Percentiles rank a stretch among this genome's conserved stretches.
phyloP scores from a whole-genome alignment of 352 stramenopile genomes.

The Bremia lactucae region DNA sequence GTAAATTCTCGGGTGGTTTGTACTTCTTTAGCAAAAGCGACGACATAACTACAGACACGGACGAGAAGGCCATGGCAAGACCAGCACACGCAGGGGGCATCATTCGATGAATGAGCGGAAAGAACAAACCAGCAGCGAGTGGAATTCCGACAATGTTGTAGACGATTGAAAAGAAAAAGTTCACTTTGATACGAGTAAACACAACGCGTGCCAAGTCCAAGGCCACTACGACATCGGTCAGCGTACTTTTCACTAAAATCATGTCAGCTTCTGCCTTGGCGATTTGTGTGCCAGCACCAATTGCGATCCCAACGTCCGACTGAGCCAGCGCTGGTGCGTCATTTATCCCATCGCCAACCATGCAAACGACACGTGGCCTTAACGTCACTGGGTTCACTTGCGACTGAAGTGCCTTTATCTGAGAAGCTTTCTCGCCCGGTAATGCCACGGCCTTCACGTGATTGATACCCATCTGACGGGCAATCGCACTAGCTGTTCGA shows the following conservation, averaged over 20 bases:
- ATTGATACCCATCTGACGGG: slow-evolving; percentile 82
- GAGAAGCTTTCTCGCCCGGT: slow-evolving; percentile 90
- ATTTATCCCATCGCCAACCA: slow-evolving; percentile 93
- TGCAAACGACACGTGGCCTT: slow-evolving; percentile 79
- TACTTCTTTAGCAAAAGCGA: slow-evolving; percentile 82
- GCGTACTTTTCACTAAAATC: slow-evolving; percentile 80
- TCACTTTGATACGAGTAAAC: slow-evolving; percentile 76
- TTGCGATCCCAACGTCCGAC: slow-evolving; percentile 88
- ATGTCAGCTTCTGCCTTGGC: slow-evolving; percentile 82
- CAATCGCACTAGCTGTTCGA: slow-evolving; percentile 84
- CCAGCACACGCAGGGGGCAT: slow-evolving; percentile 80
- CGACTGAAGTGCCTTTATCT: slow-evolving; percentile 79
- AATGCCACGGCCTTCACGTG: slow-evolving; percentile 82
- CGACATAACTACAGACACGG: slow-evolving; percentile 77
- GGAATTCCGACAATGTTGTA: slow-evolving; percentile 84
- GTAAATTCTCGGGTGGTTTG: slow-evolving; percentile 30
- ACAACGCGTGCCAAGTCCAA: slow-evolving; percentile 72
- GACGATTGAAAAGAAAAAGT: slow-evolving; percentile 82
- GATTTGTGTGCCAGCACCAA: slow-evolving; percentile 86
- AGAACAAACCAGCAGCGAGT: slow-evolving; percentile 77
- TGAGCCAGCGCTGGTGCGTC: slow-evolving; percentile 89
- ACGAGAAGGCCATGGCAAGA: slow-evolving; percentile 83
- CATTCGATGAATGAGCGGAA: slow-evolving; percentile 70
- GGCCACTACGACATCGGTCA: slow-evolving; percentile 76
- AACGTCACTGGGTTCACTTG: slow-evolving; percentile 58